A percentile compares a stretch with the other conserved stretches of the same genome.
Conservation (phyloP, 108 stramenopile genomes). For the Skeletonema marinoi region DNA sequence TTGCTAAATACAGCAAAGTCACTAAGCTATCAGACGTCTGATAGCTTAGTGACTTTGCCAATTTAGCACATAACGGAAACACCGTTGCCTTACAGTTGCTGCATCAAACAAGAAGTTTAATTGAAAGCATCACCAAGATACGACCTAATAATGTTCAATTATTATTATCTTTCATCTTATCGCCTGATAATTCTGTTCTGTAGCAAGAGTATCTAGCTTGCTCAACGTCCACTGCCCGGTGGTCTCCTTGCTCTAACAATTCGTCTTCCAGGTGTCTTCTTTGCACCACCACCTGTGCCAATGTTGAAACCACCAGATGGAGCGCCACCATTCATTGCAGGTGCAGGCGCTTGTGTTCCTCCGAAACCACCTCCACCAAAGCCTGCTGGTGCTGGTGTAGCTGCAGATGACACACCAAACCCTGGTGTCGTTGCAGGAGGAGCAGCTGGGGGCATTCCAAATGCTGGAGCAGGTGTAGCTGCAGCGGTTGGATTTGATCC, state of each 20-base stretch:
- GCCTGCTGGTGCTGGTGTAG: constrained; percentile 3
- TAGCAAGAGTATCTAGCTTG: neutral
- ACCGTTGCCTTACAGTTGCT: too few relatives aligned
- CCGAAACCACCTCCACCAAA: constrained; percentile 11
- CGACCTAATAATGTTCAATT: neutral
- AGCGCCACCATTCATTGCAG: neutral
- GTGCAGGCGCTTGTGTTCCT: neutral
- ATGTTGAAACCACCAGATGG: constrained; percentile 5
- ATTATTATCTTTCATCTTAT: neutral
- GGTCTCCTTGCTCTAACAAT: constrained; percentile 3
- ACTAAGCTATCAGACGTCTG: too few relatives aligned
- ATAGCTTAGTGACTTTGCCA: too few relatives aligned
- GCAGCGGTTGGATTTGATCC: neutral
- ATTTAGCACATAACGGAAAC: too few relatives aligned
- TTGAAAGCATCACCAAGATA: neutral
- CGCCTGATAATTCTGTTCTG: neutral
- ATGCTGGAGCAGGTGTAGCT: neutral
- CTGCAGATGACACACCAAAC: neutral
- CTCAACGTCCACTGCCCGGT: neutral
- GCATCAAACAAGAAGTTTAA: too few relatives aligned
- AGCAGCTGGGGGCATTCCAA: neutral
- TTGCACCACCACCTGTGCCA: constrained; percentile 5
- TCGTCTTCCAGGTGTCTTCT: constrained; percentile 10
- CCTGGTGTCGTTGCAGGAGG: neutral
- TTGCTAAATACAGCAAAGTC: too few relatives aligned